Evolutionary conservation across 1,139 yeast genomes (phyloP).

Genomic region (Diutina scorzettiae): DNA sequence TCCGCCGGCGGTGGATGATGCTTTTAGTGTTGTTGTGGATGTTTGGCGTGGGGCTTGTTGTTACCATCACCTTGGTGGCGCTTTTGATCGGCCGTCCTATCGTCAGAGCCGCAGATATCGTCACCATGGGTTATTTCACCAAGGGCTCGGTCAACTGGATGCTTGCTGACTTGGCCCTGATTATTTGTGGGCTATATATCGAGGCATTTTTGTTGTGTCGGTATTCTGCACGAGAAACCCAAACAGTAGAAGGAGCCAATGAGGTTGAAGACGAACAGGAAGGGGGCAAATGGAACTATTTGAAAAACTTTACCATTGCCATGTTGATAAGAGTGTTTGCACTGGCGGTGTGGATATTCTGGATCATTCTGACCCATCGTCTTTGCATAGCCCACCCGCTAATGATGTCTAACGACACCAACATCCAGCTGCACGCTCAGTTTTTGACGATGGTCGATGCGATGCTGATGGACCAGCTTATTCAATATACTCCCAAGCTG

Average conservation of each 20-base stretch:
- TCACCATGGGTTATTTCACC: background rate
- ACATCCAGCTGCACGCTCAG: conserved; percentile 5
- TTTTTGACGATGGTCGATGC: conserved; percentile 3
- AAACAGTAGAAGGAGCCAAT: background rate
- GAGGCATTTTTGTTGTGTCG: conserved; percentile 12
- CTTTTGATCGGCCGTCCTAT: conserved; percentile 32
- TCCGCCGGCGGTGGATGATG: conserved; percentile 44
- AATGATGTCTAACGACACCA: conserved; percentile 10
- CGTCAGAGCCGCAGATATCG: conserved; percentile 9
- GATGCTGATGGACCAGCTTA: background rate
- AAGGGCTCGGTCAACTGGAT: background rate
- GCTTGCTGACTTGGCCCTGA: conserved; percentile 15
- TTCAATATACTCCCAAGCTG: conserved; percentile 7
- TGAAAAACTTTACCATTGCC: background rate
- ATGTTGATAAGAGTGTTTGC: background rate
- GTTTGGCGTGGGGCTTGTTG: conserved; percentile 44
- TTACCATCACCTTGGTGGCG: conserved; percentile 20
- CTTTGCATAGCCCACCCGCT: conserved; percentile 18
- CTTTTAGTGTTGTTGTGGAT: conserved; percentile 58
- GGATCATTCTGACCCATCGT: conserved; percentile 16
- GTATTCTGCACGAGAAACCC: conserved; percentile 9
- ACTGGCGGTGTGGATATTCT: conserved; percentile 12
- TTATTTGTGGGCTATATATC: conserved; percentile 15
- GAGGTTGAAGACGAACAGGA: background rate
- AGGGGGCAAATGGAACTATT: background rate